Evolutionary conservation across 2,329 filamentous ascomycete genomes (phyloP).

Genomic region (Didymella keratinophila): DNA sequence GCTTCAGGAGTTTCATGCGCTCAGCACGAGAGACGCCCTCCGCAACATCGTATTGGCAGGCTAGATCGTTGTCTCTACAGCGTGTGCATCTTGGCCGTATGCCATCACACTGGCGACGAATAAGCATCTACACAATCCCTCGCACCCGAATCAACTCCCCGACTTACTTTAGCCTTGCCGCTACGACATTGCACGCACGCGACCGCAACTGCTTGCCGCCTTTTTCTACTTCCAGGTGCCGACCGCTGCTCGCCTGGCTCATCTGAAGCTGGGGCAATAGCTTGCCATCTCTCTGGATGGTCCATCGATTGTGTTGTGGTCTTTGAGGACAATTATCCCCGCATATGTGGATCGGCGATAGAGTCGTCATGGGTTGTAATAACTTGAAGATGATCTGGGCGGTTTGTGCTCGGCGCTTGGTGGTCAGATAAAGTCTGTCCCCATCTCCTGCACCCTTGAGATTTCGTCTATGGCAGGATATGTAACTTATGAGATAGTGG

Average conservation of each 20-base stretch:
- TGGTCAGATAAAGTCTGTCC: background rate
- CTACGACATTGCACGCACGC: conserved; percentile 35
- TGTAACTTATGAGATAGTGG: conserved; percentile 4
- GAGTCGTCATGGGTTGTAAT: conserved; percentile 14
- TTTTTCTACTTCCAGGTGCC: conserved; percentile 28
- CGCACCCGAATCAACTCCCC: background rate
- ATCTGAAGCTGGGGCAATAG: conserved; percentile 36
- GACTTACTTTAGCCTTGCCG: conserved; percentile 37
- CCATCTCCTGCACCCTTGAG: background rate
- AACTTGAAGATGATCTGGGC: conserved; percentile 5
- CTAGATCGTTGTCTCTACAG: conserved; percentile 29
- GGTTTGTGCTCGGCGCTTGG: background rate
- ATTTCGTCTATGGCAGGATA: background rate
- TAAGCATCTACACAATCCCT: conserved; percentile 8
- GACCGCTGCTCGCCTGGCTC: conserved; percentile 32
- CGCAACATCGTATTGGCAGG: conserved; percentile 36
- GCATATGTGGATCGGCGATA: conserved; percentile 17
- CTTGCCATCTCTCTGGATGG: conserved; percentile 33
- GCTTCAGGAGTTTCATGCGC: conserved; percentile 37
- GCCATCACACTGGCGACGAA: conserved; percentile 31
- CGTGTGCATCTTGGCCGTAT: conserved; percentile 32
- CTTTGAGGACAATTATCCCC: conserved; percentile 6
- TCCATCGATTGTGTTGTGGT: conserved; percentile 26
- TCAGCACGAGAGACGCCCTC: conserved; percentile 37
- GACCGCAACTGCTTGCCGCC: conserved; percentile 33